phyloP scores from a whole-genome alignment of 2,329 filamentous ascomycete genomes.

The Pestalotiopsis sp. region DNA sequence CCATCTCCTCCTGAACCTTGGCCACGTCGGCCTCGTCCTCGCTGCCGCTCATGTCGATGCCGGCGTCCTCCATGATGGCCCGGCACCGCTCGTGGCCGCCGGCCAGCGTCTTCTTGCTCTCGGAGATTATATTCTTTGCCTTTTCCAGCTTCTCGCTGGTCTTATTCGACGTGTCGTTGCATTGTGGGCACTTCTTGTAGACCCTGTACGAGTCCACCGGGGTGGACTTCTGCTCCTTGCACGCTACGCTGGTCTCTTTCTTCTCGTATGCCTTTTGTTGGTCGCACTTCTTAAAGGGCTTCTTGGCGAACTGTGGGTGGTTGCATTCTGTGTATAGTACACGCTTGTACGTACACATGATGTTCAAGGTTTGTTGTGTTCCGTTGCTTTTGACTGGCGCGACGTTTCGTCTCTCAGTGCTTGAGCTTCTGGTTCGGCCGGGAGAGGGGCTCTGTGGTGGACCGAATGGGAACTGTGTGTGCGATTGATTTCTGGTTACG shows the following conservation, averaged over 20 bases:
- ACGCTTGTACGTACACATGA: constrained; percentile 30
- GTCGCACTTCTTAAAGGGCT: constrained; percentile 20
- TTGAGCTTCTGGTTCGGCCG: background rate
- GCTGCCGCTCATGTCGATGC: background rate
- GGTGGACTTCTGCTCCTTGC: constrained; percentile 22
- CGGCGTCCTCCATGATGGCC: constrained; percentile 8
- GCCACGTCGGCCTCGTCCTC: background rate
- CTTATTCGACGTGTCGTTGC: constrained; percentile 12
- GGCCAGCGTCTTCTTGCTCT: constrained; percentile 14
- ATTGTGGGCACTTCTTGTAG: constrained; percentile 18
- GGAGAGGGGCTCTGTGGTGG: background rate
- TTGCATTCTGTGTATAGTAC: constrained; percentile 29
- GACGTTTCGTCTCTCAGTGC: background rate
- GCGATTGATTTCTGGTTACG: background rate
- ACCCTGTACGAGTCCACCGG: constrained; percentile 21
- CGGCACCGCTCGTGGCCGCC: constrained; percentile 8
- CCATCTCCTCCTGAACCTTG: background rate
- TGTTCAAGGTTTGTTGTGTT: background rate
- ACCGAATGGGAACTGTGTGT: background rate
- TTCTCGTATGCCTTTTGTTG: constrained; percentile 19
- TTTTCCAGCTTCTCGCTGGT: constrained; percentile 8
- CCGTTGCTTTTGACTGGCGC: background rate
- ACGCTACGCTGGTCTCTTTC: constrained; percentile 16
- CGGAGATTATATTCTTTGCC: constrained; percentile 12
- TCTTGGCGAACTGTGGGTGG: constrained; percentile 20